These are phyloP conservation scores for Saussurea involucrata DNA, from an alignment of 129 eudicot species.

Conservation along the genomic window DNA sequence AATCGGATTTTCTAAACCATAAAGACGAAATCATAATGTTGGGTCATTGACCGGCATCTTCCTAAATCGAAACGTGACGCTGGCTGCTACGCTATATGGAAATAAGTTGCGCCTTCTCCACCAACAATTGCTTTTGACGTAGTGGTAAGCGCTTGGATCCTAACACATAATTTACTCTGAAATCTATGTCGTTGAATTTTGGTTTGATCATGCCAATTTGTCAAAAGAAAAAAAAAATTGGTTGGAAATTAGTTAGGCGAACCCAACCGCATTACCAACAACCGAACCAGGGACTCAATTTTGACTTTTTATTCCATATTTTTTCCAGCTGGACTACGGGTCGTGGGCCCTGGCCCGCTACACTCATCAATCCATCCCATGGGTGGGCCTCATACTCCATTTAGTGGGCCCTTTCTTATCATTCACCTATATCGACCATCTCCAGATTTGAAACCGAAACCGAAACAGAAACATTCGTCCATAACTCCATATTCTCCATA, in stretches of 20 bases:
- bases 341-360: background rate
- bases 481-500: background rate
- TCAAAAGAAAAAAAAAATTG: background rate
- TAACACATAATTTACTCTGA: no score
- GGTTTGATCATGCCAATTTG: background rate
- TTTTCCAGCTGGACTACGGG: slow-evolving; percentile 18
- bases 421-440: background rate
- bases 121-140: no score
- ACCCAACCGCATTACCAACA: slow-evolving; percentile 11
- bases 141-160: no score
- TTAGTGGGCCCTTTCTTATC: slow-evolving; percentile 10
- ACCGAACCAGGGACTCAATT: background rate
- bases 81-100: no score
- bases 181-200: background rate
- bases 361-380: background rate
- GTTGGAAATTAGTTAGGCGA: slow-evolving; percentile 12
- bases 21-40: no score
- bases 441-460: slow-evolving; percentile 19
- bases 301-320: background rate
- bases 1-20: no score
- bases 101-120: no score
- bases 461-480: slow-evolving; percentile 10
- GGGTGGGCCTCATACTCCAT: slow-evolving; percentile 7
- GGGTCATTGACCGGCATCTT: no score
- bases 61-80: no score